Evolutionary conservation across 768 basidiomycete genomes (phyloP).

Genomic region (Grammothele lineata): DNA sequence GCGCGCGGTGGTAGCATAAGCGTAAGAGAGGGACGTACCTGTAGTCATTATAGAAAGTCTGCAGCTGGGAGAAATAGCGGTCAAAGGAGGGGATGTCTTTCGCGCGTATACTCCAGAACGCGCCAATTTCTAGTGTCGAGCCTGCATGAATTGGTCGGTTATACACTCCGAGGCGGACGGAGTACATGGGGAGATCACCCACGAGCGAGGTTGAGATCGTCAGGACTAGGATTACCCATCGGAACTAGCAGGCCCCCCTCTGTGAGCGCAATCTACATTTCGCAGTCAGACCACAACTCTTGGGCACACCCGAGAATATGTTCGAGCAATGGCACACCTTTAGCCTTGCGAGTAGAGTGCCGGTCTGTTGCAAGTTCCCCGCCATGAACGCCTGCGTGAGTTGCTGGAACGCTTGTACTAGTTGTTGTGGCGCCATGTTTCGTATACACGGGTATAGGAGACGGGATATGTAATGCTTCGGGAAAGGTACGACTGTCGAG

Average conservation of each 20-base stretch:
- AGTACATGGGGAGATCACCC: slow-evolving; percentile 29
- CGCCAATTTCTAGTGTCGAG: slow-evolving; percentile 93
- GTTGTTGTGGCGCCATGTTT: slow-evolving; percentile 48
- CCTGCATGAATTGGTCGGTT: too few species aligned
- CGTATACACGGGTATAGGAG: too few species aligned
- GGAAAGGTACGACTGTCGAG: too few species aligned
- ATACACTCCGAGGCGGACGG: too few species aligned
- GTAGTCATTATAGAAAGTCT: slow-evolving; percentile 86
- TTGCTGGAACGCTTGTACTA: slow-evolving; percentile 60
- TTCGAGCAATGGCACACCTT: slow-evolving; percentile 47
- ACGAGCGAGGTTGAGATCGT: slow-evolving; percentile 76
- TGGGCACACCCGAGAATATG: neutral
- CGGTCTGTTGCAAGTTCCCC: slow-evolving; percentile 66
- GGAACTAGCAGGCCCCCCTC: slow-evolving; percentile 76
- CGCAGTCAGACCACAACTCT: too few species aligned
- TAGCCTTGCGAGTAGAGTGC: slow-evolving; percentile 59
- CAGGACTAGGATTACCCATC: slow-evolving; percentile 52
- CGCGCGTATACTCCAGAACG: slow-evolving; percentile 87
- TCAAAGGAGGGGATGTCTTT: slow-evolving; percentile 91
- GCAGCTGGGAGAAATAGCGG: slow-evolving; percentile 89
- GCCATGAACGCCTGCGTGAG: slow-evolving; percentile 64
- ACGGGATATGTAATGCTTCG: too few species aligned
- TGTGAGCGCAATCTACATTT: slow-evolving; percentile 74
- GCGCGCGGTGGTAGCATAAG: too few species aligned
- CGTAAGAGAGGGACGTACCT: slow-evolving; percentile 37